Evolutionary conservation across 1,284 basidiomycete species (phyloP).

Genomic region (Mycena citricolor): DNA sequence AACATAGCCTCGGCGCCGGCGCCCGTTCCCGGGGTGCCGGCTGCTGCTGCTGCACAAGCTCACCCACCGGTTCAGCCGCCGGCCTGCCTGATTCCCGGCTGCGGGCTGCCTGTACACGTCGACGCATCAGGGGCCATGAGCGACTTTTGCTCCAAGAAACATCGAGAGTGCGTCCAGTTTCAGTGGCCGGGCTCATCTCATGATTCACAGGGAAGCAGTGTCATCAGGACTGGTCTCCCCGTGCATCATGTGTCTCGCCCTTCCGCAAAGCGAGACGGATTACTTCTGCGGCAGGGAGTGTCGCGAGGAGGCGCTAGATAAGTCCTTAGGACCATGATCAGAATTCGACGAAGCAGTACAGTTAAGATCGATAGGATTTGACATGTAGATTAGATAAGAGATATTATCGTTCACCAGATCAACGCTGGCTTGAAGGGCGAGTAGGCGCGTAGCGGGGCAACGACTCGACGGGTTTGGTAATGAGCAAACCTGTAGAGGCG

Average conservation of each 20-base stretch:
- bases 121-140: conserved; percentile 45
- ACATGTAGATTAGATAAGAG: too few species aligned
- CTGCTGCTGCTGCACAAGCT: conserved; percentile 31
- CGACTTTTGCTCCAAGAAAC: conserved; percentile 51
- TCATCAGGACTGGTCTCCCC: conserved; percentile 41
- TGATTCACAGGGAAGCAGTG: conserved; percentile 45
- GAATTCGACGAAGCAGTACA: too few species aligned
- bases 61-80: conserved; percentile 15
- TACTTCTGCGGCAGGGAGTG: conserved; percentile 53
- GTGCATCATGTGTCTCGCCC: conserved; percentile 52
- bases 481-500: conserved; percentile 43
- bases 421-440: conserved; percentile 8
- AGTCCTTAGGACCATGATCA: too few species aligned
- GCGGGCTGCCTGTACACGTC: conserved; percentile 48
- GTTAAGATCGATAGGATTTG: too few species aligned
- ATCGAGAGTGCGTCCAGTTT: conserved; percentile 45
- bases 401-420: too few species aligned
- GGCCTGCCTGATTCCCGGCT: conserved; percentile 50
- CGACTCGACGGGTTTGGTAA: conserved; percentile 57
- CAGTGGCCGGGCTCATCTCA: conserved; percentile 5
- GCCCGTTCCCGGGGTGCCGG: conserved; percentile 28
- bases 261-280: conserved; percentile 50
- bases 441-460: conserved; percentile 50
- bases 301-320: conserved; percentile 48
- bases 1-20: conserved; percentile 3